Percentiles rank a stretch among this genome's conserved stretches.
Evolutionary conservation across 1,284 basidiomycete genomes (phyloP).

Genomic region (Fomitiporia mediterranea): DNA sequence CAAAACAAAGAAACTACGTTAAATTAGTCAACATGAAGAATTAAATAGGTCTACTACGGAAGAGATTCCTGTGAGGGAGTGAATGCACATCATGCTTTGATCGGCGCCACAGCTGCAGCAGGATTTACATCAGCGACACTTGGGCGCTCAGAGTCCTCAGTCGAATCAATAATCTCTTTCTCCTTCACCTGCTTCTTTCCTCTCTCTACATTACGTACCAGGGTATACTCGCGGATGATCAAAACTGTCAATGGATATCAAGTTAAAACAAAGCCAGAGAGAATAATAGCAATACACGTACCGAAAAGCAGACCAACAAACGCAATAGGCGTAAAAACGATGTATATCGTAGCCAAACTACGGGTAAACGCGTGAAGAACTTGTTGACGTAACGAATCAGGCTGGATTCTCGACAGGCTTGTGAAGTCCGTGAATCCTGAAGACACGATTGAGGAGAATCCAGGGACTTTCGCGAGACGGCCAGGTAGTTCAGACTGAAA

Average conservation of each 20-base stretch:
- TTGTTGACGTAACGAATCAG: conserved; percentile 12
- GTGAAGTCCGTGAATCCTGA: conserved; percentile 20
- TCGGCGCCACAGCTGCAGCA: too few species aligned
- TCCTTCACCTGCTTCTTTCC: not conserved
- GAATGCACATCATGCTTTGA: too few species aligned
- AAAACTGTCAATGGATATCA: conserved; percentile 1
- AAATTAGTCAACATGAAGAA: too few species aligned
- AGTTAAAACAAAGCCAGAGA: not conserved
- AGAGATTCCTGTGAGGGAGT: too few species aligned
- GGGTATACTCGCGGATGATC: conserved; percentile 12
- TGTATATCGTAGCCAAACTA: conserved; percentile 19
- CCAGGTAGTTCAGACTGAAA: conserved; percentile 21
- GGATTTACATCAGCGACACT: too few species aligned
- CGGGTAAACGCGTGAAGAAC: conserved; percentile 18
- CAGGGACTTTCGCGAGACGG: conserved; percentile 15
- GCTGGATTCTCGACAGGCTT: conserved; percentile 21
- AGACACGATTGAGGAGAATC: not conserved
- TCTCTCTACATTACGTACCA: conserved; percentile 14
- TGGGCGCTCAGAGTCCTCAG: not conserved
- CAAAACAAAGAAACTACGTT: too few species aligned
- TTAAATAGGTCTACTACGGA: too few species aligned
- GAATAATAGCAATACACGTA: not conserved
- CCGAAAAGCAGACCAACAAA: conserved; percentile 14
- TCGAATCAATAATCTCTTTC: not conserved
- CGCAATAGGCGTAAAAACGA: conserved; percentile 13